Conservation (phyloP, 352 stramenopile species). For the Pythium apleroticum region DNA sequence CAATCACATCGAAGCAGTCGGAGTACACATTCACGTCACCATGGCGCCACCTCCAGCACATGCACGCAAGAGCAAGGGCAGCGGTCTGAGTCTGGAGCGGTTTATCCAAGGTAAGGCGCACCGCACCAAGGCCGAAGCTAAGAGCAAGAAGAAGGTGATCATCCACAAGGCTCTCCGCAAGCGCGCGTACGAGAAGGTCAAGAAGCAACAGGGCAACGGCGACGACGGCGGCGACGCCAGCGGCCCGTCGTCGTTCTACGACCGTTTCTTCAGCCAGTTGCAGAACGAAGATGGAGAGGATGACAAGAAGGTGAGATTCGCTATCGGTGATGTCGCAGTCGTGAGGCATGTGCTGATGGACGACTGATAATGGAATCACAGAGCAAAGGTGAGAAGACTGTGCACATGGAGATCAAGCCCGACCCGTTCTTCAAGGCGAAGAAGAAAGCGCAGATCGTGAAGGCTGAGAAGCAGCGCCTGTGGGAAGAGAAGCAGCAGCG, state of each 20-base stretch:
- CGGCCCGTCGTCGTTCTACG: constrained; percentile 68
- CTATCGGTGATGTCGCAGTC: not conserved
- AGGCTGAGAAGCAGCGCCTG: constrained; percentile 47
- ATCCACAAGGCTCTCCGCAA: constrained; percentile 79
- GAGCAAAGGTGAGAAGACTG: constrained; percentile 20
- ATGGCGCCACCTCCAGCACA: constrained; percentile 13
- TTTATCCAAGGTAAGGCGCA: constrained; percentile 88
- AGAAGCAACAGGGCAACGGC: constrained; percentile 39
- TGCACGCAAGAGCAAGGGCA: constrained; percentile 49
- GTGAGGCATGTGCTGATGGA: not conserved
- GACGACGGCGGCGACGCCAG: constrained; percentile 8
- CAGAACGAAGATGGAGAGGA: constrained; percentile 25
- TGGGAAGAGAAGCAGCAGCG: constrained; percentile 55
- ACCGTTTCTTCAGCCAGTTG: constrained; percentile 72
- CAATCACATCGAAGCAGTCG: constrained; percentile 3
- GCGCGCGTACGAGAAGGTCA: constrained; percentile 82
- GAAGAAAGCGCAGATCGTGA: constrained; percentile 62
- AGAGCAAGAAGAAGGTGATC: constrained; percentile 83
- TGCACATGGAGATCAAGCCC: constrained; percentile 44
- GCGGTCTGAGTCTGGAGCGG: constrained; percentile 80
- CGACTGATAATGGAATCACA: not conserved
- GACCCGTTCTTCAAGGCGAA: constrained; percentile 87
- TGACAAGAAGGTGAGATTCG: constrained; percentile 15
- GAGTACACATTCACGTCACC: not conserved
- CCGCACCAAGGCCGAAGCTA: constrained; percentile 70